These are phyloP conservation scores for Excoecaria agallocha DNA, from an alignment of 345 rosid species.

Conservation along the genomic window DNA sequence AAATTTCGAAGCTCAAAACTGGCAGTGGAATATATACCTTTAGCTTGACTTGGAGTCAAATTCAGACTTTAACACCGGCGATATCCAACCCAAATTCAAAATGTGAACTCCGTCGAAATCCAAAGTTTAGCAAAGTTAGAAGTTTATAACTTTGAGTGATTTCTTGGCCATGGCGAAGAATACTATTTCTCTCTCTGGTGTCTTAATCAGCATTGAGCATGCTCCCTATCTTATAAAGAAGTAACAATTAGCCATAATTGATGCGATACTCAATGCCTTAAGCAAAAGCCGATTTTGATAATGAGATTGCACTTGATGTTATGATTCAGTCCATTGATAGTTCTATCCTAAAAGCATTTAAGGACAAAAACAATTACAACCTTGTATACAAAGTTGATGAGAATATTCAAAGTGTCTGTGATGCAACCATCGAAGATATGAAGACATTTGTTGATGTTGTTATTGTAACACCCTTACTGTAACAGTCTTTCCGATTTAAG, in stretches of 20 bases:
- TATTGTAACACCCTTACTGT: too few relatives aligned
- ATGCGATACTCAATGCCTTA: slow-evolving; percentile 55
- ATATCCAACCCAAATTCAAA: slow-evolving; percentile 50
- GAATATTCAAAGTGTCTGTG: slow-evolving; percentile 49
- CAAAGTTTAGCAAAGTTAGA: slow-evolving; percentile 44
- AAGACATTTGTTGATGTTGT: slow-evolving; percentile 65
- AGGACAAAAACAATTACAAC: slow-evolving; percentile 42
- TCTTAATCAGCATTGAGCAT: slow-evolving; percentile 76
- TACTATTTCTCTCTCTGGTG: slow-evolving; percentile 61
- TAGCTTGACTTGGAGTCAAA: slow-evolving; percentile 67
- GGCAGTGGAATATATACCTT: too few relatives aligned
- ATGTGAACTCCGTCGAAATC: slow-evolving; percentile 50
- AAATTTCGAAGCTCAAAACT: too few relatives aligned
- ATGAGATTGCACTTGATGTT: slow-evolving; percentile 44
- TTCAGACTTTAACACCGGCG: slow-evolving; percentile 47
- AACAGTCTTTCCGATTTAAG: too few relatives aligned
- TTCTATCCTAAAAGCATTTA: slow-evolving; percentile 64
- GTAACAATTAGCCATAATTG: slow-evolving; percentile 46
- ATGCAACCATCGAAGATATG: slow-evolving; percentile 53
- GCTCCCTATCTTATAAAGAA: slow-evolving; percentile 65
- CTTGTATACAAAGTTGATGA: slow-evolving; percentile 68
- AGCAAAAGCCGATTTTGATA: slow-evolving; percentile 57
- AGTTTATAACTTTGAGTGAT: slow-evolving; percentile 47
- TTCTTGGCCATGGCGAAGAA: slow-evolving; percentile 66
- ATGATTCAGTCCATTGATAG: slow-evolving; percentile 83